These are phyloP conservation scores for Wallacemonas rigidus DNA, from an alignment of 208 protist genomes.

Conservation along the genomic window DNA sequence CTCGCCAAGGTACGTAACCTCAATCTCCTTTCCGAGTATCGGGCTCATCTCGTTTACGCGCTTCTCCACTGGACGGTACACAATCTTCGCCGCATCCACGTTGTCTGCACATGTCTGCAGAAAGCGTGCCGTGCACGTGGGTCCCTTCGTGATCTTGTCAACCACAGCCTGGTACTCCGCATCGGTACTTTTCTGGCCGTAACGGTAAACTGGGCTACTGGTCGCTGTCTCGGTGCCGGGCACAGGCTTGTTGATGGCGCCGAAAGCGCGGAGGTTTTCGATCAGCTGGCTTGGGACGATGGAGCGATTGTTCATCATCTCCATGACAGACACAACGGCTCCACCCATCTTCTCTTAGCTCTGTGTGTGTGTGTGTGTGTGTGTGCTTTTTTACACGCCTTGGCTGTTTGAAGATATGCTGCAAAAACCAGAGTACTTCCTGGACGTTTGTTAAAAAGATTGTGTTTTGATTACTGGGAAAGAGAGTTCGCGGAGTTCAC, in stretches of 20 bases:
- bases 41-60: conserved; percentile 25
- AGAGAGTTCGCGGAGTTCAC: too few species aligned
- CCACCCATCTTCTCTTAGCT: conserved; percentile 37
- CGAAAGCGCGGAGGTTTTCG: conserved; percentile 31
- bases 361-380: background rate
- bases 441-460: too few species aligned
- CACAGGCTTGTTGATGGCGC: conserved; percentile 30
- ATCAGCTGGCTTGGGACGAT: conserved; percentile 26
- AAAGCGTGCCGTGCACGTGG: conserved; percentile 35
- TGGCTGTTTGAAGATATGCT: background rate
- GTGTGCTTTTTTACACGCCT: background rate
- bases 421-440: too few species aligned
- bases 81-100: conserved; percentile 24
- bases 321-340: conserved; percentile 49
- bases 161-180: conserved; percentile 19
- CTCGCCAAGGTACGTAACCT: conserved; percentile 53
- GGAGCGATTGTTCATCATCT: conserved; percentile 26
- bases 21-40: conserved; percentile 25
- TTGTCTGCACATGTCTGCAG: conserved; percentile 27
- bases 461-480: too few species aligned
- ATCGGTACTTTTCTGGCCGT: conserved; percentile 23
- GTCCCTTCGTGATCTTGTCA: conserved; percentile 24
- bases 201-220: conserved; percentile 49
- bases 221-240: conserved; percentile 47
- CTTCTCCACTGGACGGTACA: conserved; percentile 41